A percentile compares a stretch with the other conserved stretches of the same genome.
These are phyloP conservation scores for Coccomyxa sp. DNA, from an alignment of 139 green algal species.

Conservation along the genomic window DNA sequence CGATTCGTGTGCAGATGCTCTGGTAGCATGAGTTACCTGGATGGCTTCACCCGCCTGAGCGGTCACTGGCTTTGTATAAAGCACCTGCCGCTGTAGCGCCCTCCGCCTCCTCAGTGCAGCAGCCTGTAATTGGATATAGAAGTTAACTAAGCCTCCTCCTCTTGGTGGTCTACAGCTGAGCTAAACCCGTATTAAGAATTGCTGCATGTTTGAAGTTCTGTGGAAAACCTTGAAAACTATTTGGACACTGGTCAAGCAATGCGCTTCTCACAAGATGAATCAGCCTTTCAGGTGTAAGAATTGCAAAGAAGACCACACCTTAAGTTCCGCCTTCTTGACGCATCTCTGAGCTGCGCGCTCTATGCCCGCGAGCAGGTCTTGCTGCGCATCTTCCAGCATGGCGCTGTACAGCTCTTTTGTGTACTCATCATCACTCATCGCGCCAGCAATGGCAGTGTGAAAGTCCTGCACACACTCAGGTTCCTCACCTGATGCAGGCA, in stretches of 20 bases:
- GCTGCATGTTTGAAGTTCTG: too few relatives aligned
- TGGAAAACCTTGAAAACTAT: too few relatives aligned
- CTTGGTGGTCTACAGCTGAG: too few relatives aligned
- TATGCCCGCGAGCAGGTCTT: slow-evolving; percentile 17
- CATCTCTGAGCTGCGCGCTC: slow-evolving; percentile 49
- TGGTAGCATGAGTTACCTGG: too few relatives aligned
- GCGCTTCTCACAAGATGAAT: too few relatives aligned
- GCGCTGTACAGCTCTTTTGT: slow-evolving; percentile 31
- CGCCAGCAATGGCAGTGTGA: slow-evolving; percentile 48
- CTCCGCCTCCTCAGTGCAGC: slow-evolving; percentile 39
- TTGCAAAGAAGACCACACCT: slow-evolving; percentile 13
- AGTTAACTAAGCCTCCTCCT: too few relatives aligned
- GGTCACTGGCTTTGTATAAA: slow-evolving; percentile 72
- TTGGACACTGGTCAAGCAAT: too few relatives aligned
- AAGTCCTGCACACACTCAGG: slow-evolving; percentile 44
- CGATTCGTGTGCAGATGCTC: too few relatives aligned
- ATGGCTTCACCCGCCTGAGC: slow-evolving; percentile 41
- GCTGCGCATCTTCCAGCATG: slow-evolving; percentile 8
- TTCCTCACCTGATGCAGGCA: neutral
- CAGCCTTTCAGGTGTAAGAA: too few relatives aligned
- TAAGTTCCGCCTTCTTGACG: slow-evolving; percentile 44
- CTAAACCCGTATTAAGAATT: too few relatives aligned
- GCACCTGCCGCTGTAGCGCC: slow-evolving; percentile 51
- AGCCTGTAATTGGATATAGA: slow-evolving; percentile 32
- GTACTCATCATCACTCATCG: slow-evolving; percentile 13